phyloP scores from a whole-genome alignment of 306 rosid genomes.

The Vicia faba region DNA sequence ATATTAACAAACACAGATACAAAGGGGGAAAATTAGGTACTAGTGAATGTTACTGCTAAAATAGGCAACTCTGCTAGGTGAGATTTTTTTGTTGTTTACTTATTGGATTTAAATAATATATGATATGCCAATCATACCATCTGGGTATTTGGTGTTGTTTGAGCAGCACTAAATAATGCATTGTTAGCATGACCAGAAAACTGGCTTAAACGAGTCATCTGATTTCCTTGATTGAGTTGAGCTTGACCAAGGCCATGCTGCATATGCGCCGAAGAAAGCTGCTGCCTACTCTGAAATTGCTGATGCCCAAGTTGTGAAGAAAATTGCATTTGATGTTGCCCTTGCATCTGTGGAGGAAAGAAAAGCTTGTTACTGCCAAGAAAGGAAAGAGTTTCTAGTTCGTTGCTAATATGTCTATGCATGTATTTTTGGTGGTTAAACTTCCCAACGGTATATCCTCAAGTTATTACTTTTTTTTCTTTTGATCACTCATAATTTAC shows the following conservation, averaged over 20 bases:
- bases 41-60: neutral
- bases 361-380: constrained; percentile 33
- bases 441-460: neutral
- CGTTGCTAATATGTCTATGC: constrained; percentile 12
- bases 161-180: constrained; percentile 87
- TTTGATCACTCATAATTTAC: constrained; percentile 7
- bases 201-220: constrained; percentile 78
- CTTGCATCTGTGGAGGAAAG: constrained; percentile 63
- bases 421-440: constrained; percentile 19
- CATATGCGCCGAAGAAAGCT: constrained; percentile 79
- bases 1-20: neutral
- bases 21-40: neutral
- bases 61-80: neutral
- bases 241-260: constrained; percentile 86
- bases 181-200: constrained; percentile 79
- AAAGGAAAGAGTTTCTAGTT: constrained; percentile 16
- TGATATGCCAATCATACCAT: constrained; percentile 57
- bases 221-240: constrained; percentile 94
- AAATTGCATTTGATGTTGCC: constrained; percentile 93
- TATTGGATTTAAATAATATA: constrained; percentile 20
- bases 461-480: neutral
- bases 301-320: constrained; percentile 84
- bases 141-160: constrained; percentile 80
- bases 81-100: constrained; percentile 2
- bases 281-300: constrained; percentile 90